Conservation (phyloP, 768 basidiomycete species). For the Russula ochroleuca region DNA sequence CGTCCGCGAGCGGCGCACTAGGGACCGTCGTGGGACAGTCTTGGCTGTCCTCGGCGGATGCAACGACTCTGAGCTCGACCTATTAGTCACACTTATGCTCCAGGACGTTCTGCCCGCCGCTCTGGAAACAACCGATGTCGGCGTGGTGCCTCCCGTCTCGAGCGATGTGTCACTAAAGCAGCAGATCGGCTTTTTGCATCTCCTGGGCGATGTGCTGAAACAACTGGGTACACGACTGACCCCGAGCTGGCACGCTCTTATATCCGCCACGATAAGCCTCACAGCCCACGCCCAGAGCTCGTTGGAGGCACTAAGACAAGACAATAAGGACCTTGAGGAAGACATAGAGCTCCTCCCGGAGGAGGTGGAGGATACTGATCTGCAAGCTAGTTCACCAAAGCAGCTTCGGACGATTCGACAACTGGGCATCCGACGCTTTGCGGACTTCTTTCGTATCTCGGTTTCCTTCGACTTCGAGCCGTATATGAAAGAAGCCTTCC, state of each 20-base stretch:
- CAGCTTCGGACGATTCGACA: conserved; percentile 64
- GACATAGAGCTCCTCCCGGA: conserved; percentile 26
- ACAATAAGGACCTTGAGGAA: conserved; percentile 36
- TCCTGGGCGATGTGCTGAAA: conserved; percentile 81
- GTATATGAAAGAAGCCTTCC: conserved; percentile 64
- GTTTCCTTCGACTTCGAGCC: conserved; percentile 69
- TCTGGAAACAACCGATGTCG: conserved; percentile 27
- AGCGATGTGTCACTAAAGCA: conserved; percentile 52
- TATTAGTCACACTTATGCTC: conserved; percentile 86
- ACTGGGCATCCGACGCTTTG: conserved; percentile 77
- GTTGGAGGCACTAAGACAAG: conserved; percentile 39
- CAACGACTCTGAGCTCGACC: conserved; percentile 62
- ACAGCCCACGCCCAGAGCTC: conserved; percentile 58
- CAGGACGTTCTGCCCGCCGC: conserved; percentile 47
- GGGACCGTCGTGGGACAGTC: conserved; percentile 68
- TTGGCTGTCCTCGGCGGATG: conserved; percentile 67
- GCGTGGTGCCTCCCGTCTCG: conserved; percentile 32
- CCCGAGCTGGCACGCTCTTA: conserved; percentile 67
- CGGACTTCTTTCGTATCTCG: conserved; percentile 80
- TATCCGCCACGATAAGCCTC: conserved; percentile 65
- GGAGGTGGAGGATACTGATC: conserved; percentile 36
- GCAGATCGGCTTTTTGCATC: conserved; percentile 76
- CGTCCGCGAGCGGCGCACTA: conserved; percentile 75
- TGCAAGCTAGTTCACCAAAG: conserved; percentile 19
- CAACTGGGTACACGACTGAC: conserved; percentile 72